phyloP scores from a whole-genome alignment of 306 rosid species.

The Begonia peltatifolia region DNA sequence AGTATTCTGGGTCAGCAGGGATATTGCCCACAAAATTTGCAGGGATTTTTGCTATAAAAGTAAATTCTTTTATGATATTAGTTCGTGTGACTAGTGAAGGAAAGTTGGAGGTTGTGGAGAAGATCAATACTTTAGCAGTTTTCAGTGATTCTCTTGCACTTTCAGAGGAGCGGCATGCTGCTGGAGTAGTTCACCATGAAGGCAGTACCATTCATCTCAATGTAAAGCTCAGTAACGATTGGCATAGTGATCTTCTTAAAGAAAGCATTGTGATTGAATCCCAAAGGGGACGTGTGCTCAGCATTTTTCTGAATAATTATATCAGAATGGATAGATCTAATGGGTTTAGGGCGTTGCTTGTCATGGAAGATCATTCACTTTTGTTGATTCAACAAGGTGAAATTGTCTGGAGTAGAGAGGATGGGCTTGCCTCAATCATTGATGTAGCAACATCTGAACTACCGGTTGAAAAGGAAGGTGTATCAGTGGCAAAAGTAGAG shows the following conservation, averaged over 20 bases:
- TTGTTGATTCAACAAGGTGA: conserved; percentile 85
- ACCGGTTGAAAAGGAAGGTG: conserved; percentile 79
- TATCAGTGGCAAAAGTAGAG: conserved; percentile 87
- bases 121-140: conserved; percentile 37
- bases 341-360: conserved; percentile 89
- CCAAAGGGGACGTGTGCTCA: conserved; percentile 59
- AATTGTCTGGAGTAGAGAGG: conserved; percentile 95
- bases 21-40: conserved; percentile 62
- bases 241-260: conserved; percentile 53
- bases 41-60: conserved; percentile 49
- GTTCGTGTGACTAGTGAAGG: conserved; percentile 52
- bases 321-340: conserved; percentile 73
- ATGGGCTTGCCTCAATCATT: conserved; percentile 90
- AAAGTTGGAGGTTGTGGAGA: conserved; percentile 52
- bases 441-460: conserved; percentile 75
- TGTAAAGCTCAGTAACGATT: conserved; percentile 49
- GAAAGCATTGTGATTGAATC: conserved; percentile 56
- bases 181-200: conserved; percentile 58
- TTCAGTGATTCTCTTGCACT: conserved; percentile 60
- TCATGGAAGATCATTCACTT: conserved; percentile 93
- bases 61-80: conserved; percentile 27
- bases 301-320: conserved; percentile 69
- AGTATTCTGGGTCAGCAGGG: conserved; percentile 34
- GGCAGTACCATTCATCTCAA: conserved; percentile 42
- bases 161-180: conserved; percentile 59